Evolutionary conservation across 805 yeast genomes (phyloP).

Genomic region (Yamadazyma tumulicola): DNA sequence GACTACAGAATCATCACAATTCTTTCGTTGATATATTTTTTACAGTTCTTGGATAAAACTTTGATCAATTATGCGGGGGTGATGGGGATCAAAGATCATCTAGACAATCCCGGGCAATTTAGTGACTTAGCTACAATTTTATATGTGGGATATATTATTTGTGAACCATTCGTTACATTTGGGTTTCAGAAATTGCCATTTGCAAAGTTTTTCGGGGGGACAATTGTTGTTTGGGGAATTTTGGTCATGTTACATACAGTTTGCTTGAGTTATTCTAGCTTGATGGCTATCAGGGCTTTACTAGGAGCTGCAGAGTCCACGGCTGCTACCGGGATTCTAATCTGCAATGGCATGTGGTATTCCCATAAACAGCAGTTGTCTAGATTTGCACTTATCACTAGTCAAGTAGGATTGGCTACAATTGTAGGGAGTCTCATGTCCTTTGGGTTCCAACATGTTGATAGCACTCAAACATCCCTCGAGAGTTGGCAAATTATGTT

Average conservation of each 20-base stretch:
- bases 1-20: constrained; percentile 48
- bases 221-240: constrained; percentile 52
- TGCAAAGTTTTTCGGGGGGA: constrained; percentile 46
- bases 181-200: constrained; percentile 50
- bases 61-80: constrained; percentile 59
- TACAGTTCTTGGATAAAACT: constrained; percentile 60
- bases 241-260: constrained; percentile 51
- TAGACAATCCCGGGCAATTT: constrained; percentile 43
- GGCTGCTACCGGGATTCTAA: constrained; percentile 53
- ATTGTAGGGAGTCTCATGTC: constrained; percentile 44
- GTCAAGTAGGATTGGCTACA: constrained; percentile 57
- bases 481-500: constrained; percentile 62
- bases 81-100: constrained; percentile 55
- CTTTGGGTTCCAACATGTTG: constrained; percentile 53
- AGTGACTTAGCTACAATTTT: constrained; percentile 53
- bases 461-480: constrained; percentile 27
- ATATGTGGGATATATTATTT: constrained; percentile 51
- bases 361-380: constrained; percentile 48
- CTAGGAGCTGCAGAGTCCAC: constrained; percentile 55
- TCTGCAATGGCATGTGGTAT: constrained; percentile 63
- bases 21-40: constrained; percentile 50
- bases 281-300: constrained; percentile 53
- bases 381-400: constrained; percentile 54
- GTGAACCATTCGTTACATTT: constrained; percentile 44
- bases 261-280: constrained; percentile 47